phyloP scores from a whole-genome alignment of 2,329 filamentous ascomycete genomes.

The Aspergillus fructus region DNA sequence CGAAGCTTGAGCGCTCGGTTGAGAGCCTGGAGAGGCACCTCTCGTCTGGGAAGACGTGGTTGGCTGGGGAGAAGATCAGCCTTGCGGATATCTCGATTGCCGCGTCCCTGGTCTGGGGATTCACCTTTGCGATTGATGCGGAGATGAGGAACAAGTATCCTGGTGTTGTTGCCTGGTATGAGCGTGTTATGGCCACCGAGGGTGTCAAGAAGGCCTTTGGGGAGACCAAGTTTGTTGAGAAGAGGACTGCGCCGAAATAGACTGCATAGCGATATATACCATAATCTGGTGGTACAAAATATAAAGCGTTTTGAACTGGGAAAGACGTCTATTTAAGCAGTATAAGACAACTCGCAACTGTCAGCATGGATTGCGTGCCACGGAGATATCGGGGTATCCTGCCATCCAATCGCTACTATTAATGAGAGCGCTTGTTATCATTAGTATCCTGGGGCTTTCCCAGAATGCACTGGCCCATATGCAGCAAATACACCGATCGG shows the following conservation, averaged over 20 bases:
- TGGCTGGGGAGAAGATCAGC: conserved; percentile 23
- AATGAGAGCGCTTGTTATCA: no score
- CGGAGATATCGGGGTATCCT: no score
- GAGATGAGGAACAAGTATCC: conserved; percentile 29
- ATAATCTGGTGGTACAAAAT: no score
- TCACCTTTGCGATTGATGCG: conserved; percentile 22
- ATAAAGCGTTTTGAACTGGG: no score
- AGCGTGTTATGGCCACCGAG: background rate
- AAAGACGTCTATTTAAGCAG: no score
- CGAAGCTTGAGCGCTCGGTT: conserved; percentile 21
- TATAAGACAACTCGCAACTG: background rate
- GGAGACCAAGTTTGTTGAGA: conserved; percentile 11
- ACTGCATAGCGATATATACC: background rate
- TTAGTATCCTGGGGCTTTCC: no score
- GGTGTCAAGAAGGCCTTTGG: conserved; percentile 13
- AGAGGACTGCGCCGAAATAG: conserved; percentile 5
- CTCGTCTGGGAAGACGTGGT: conserved; percentile 20
- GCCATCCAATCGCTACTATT: no score
- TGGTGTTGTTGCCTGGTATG: conserved; percentile 22
- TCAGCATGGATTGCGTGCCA: background rate
- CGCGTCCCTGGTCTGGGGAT: conserved; percentile 26
- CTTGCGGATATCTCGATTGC: conserved; percentile 30
- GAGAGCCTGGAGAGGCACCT: conserved; percentile 22
- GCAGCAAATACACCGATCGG: no score
- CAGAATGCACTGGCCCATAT: no score